Evolutionary conservation across 2,329 filamentous ascomycete species (phyloP).

Genomic region (Botrytis medusae): DNA sequence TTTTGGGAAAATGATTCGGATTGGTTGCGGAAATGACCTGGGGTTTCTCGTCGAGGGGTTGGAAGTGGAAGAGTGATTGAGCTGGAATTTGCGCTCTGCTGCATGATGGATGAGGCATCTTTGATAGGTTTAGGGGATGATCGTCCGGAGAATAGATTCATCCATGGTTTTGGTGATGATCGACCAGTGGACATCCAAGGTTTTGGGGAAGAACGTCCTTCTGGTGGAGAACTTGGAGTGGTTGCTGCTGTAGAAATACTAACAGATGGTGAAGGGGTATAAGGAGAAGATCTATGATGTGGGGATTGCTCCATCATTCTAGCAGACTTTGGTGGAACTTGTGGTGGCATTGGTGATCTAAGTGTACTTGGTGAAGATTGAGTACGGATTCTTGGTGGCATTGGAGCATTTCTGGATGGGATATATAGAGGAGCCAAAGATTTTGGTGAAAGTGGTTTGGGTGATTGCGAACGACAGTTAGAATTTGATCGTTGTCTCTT

Average conservation of each 20-base stretch:
- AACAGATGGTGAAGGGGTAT: constrained; percentile 39
- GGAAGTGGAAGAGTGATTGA: constrained; percentile 3
- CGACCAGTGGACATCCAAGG: constrained; percentile 26
- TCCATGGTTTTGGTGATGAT: constrained; percentile 33
- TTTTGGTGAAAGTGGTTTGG: constrained; percentile 51
- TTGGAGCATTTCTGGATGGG: constrained; percentile 40
- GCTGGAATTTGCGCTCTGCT: background rate
- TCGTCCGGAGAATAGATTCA: constrained; percentile 9
- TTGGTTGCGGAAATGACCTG: constrained; percentile 30
- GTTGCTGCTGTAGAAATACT: constrained; percentile 30
- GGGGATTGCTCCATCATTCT: constrained; percentile 47
- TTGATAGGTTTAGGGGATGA: constrained; percentile 19
- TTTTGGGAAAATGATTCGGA: constrained; percentile 24
- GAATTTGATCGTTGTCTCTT: constrained; percentile 4
- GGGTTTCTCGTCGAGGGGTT: constrained; percentile 15
- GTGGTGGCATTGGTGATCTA: constrained; percentile 47
- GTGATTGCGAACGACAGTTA: constrained; percentile 25
- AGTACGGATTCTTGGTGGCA: constrained; percentile 27
- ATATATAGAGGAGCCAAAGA: constrained; percentile 58
- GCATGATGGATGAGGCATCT: background rate
- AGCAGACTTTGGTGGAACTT: constrained; percentile 43
- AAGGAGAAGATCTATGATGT: constrained; percentile 43
- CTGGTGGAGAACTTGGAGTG: constrained; percentile 22
- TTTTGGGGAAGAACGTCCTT: constrained; percentile 33
- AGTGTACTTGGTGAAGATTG: constrained; percentile 43